phyloP scores from a whole-genome alignment of 129 eudicot species.

The Escallonia herrerae region DNA sequence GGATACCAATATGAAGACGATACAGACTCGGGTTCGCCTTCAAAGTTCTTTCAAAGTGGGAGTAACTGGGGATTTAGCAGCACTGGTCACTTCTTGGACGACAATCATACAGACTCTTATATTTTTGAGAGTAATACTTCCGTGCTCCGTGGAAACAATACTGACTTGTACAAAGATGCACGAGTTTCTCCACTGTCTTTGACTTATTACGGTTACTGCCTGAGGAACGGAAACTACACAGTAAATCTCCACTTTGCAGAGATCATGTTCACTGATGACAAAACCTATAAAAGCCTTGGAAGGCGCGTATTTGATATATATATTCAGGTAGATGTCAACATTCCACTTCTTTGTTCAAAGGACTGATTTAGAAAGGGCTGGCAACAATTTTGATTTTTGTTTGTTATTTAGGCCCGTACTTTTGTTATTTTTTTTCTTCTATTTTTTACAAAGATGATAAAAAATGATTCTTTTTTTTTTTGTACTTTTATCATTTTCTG shows the following conservation, averaged over 20 bases:
- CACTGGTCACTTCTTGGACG: slow-evolving; percentile 39
- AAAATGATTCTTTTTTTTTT: too few species aligned
- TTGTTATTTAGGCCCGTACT: too few species aligned
- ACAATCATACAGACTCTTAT: slow-evolving; percentile 7
- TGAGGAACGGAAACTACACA: background rate
- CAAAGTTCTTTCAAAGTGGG: too few species aligned
- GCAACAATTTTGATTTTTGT: too few species aligned
- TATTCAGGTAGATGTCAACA: slow-evolving; percentile 27
- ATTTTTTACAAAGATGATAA: too few species aligned
- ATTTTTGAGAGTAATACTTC: slow-evolving; percentile 6
- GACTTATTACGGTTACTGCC: slow-evolving; percentile 36
- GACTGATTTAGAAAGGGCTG: too few species aligned
- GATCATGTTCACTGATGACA: slow-evolving; percentile 32
- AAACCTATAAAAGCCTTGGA: slow-evolving; percentile 2
- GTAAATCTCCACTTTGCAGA: slow-evolving; percentile 54
- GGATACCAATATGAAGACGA: too few species aligned
- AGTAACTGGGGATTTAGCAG: slow-evolving; percentile 34
- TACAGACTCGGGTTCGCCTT: too few species aligned
- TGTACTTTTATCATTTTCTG: too few species aligned
- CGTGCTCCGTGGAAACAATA: slow-evolving; percentile 2
- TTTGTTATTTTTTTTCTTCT: too few species aligned
- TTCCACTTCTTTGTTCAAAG: background rate
- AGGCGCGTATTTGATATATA: slow-evolving; percentile 38
- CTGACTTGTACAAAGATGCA: slow-evolving; percentile 27
- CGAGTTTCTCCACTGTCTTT: slow-evolving; percentile 40